Base-by-base conservation (phyloP, 495 filamentous ascomycete genomes). In the Aspergillus saccharolyticus region DNA sequence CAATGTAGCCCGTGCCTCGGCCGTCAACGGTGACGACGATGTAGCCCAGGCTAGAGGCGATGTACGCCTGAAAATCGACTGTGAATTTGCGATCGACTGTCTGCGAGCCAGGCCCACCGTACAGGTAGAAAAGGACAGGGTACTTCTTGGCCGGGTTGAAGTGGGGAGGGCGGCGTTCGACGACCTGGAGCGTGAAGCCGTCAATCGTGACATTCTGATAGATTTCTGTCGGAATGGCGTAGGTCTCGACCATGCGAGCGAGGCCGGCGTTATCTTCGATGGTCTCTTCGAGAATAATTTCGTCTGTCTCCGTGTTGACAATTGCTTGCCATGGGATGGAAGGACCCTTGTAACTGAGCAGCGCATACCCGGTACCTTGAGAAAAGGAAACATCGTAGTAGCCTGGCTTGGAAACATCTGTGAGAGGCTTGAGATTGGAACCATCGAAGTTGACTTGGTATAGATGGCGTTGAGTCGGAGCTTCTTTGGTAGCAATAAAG, bases 21-120 rank as follows among this genome's bases (percentile, higher is more conserved):
- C 89, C 90, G 71, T 98, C 94, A 18, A 98, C 87, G 0, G 95
- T 97, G 30, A 98, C 89, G 43, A 96, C 93, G 53, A 98, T 80
- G 74, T 97, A 97, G n/a, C 90, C 91, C 0, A 98, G 80, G 21
- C 74, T 84, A 4, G 89, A 89, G 28, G 94, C 90, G 46, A 97
- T 72, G 68, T 94, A 97, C 0, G 90, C 82, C 69, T 97, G 91
- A 67, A 92, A 98, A 66, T 97, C 90, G 46, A 97, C 85, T 1
- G 65, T 71, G 71, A 96, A 97, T 51, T 72, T 82, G 71, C 93
- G 92, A 59, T 86, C 74, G 1, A 98, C 94, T 0, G 78, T 81
- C 68, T 98, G 94, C 18, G 90, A 96, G 19, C 88, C 89, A 0
- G 94, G 94, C 5, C 94, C 94, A 30, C 87, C 88, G 69, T 98